Conservation (phyloP, 495 filamentous ascomycete genomes). For the Letharia lupina region DNA sequence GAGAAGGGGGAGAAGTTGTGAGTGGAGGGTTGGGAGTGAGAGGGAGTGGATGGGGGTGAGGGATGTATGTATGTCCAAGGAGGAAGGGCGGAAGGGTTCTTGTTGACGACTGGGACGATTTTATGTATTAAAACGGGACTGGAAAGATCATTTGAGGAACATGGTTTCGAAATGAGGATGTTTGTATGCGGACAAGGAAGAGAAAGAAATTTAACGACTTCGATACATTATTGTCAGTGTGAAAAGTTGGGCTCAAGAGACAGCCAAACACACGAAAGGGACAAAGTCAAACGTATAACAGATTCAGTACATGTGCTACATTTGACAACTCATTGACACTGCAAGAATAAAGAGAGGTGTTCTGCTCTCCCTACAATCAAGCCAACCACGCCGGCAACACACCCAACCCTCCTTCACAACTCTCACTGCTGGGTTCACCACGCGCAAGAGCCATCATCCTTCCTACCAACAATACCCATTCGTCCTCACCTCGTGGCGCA, state of each 20-base stretch:
- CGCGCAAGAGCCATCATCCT: no score
- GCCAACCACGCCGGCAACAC: no score
- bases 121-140: not conserved
- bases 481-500: no score
- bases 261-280: no score
- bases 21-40: not conserved
- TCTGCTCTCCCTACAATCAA: no score
- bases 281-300: not conserved
- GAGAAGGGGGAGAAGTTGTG: slow-evolving; percentile 41
- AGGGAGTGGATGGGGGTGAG: no score
- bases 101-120: not conserved
- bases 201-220: not conserved
- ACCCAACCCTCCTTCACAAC: no score
- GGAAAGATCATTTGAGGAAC: not conserved
- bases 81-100: not conserved
- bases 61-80: not conserved
- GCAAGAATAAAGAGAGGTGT: not conserved
- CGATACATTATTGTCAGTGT: not conserved
- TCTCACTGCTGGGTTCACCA: no score
- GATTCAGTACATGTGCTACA: not conserved
- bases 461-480: no score
- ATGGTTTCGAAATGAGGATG: not conserved
- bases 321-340: not conserved
- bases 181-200: not conserved
- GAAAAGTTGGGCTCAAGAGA: not conserved